Evolutionary conservation across 2,329 filamentous ascomycete genomes (phyloP).

Genomic region (Xylaria sp.): DNA sequence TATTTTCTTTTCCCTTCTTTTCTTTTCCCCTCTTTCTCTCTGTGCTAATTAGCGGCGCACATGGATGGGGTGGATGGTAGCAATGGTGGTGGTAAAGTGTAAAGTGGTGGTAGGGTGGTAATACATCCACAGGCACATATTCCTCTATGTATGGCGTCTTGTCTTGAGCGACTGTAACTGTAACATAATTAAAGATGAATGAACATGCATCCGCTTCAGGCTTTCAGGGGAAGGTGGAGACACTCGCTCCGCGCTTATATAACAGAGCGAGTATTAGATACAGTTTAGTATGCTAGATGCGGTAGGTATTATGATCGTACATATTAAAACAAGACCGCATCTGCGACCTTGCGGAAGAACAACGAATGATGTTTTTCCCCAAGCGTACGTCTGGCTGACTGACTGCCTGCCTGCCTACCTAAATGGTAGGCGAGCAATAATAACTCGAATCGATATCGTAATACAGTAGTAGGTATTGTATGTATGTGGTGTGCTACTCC

Average conservation of each 20-base stretch:
- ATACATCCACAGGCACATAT: constrained; percentile 1
- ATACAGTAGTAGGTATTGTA: neutral
- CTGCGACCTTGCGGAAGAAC: constrained; percentile 16
- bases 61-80: neutral
- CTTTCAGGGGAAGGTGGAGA: constrained; percentile 37
- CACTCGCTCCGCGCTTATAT: constrained; percentile 26
- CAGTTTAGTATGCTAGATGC: constrained; percentile 25
- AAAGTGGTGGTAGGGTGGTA: neutral
- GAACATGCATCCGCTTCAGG: constrained; percentile 9
- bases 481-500: constrained; percentile 3
- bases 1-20: neutral
- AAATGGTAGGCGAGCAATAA: neutral
- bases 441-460: constrained; percentile 7
- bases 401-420: neutral
- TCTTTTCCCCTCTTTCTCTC: neutral
- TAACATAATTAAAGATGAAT: constrained; percentile 8
- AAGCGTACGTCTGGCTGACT: neutral
- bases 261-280: constrained; percentile 19
- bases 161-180: constrained; percentile 4
- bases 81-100: too few relatives aligned
- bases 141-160: neutral
- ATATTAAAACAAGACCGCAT: constrained; percentile 27
- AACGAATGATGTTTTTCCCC: constrained; percentile 12
- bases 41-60: neutral
- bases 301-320: constrained; percentile 23